phyloP scores from a whole-genome alignment of 108 stramenopile species.

The Pseudonitzschia pungens region DNA sequence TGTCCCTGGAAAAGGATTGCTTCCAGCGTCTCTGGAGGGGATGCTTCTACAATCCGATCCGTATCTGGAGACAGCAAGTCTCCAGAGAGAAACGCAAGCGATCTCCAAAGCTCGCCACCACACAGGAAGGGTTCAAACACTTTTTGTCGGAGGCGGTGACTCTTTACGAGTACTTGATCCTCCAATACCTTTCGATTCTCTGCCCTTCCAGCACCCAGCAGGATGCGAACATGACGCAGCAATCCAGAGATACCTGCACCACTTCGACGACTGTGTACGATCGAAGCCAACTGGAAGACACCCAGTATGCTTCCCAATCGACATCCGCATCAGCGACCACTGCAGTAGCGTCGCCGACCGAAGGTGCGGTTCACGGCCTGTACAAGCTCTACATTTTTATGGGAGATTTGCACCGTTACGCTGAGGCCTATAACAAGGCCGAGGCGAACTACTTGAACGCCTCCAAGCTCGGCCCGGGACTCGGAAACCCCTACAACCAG shows the following conservation, averaged over 20 bases:
- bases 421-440: slow-evolving; percentile 46
- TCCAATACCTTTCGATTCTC: slow-evolving; percentile 48
- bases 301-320: background rate
- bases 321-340: background rate
- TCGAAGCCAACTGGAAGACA: background rate
- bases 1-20: slow-evolving; percentile 46
- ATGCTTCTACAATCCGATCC: slow-evolving; percentile 77
- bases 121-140: slow-evolving; percentile 37
- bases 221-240: slow-evolving; percentile 18
- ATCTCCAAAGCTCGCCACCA: slow-evolving; percentile 13
- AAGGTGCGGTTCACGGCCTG: slow-evolving; percentile 50
- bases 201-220: background rate
- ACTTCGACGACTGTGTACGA: background rate
- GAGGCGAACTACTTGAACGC: slow-evolving; percentile 56
- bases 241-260: slow-evolving; percentile 12
- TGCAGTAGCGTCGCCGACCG: background rate
- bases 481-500: slow-evolving; percentile 84
- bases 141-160: slow-evolving; percentile 66
- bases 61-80: slow-evolving; percentile 44
- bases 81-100: slow-evolving; percentile 45
- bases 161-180: slow-evolving; percentile 65
- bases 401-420: slow-evolving; percentile 80
- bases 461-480: slow-evolving; percentile 60
- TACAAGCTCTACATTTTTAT: slow-evolving; percentile 58
- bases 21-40: slow-evolving; percentile 63